Evolutionary conservation across 805 yeast genomes (phyloP).

Genomic region (Komagataella phaffii): DNA sequence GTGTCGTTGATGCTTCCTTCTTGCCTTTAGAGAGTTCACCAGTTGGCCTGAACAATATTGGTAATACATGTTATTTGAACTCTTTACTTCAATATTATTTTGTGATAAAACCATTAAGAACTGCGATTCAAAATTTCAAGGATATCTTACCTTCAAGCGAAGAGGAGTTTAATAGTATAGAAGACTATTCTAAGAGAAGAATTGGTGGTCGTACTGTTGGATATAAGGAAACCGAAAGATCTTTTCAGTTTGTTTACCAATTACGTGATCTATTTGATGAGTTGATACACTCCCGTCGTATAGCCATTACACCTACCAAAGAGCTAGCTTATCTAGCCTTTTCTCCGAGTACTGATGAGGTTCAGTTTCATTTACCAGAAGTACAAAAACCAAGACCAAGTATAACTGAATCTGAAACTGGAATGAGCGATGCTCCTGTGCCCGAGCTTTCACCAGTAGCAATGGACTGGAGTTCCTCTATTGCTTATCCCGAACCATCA

Average conservation of each 20-base stretch:
- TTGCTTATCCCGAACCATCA: neutral
- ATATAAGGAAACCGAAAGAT: conserved; percentile 64
- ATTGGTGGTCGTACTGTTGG: conserved; percentile 83
- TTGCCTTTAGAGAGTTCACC: conserved; percentile 68
- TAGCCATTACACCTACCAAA: conserved; percentile 69
- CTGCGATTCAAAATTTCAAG: conserved; percentile 44
- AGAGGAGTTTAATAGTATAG: conserved; percentile 15
- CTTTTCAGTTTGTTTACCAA: conserved; percentile 69
- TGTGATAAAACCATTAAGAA: conserved; percentile 70
- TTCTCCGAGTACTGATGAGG: conserved; percentile 55
- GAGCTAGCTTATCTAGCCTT: conserved; percentile 85
- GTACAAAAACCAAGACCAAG: neutral
- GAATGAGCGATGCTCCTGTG: neutral
- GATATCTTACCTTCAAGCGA: conserved; percentile 13
- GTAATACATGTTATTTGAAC: conserved; percentile 90
- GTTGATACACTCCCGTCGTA: conserved; percentile 46
- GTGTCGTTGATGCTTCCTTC: conserved; percentile 43
- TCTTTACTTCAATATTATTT: conserved; percentile 86
- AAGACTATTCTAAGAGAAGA: conserved; percentile 35
- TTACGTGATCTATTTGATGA: conserved; percentile 56
- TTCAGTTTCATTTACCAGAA: conserved; percentile 29
- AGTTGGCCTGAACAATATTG: conserved; percentile 85
- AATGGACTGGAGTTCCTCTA: neutral
- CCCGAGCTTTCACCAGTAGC: neutral
- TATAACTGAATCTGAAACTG: neutral